phyloP scores from a whole-genome alignment of 495 filamentous ascomycete species.

The Aspergillus sparsus region DNA sequence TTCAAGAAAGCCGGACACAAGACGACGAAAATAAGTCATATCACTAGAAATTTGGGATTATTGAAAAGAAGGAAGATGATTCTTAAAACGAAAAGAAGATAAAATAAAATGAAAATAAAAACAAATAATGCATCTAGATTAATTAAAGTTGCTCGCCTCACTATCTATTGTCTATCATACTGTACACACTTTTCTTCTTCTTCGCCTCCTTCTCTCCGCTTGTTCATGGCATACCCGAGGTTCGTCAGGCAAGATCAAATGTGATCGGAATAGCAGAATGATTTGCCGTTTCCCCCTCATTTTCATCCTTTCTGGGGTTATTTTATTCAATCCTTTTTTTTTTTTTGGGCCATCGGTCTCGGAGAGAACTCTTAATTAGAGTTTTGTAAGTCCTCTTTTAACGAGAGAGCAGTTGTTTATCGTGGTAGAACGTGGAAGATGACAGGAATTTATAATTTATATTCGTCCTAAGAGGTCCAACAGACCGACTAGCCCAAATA shows the following conservation, averaged over 20 bases:
- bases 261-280: constrained; percentile 11
- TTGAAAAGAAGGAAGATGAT: neutral
- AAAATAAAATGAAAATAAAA: neutral
- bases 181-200: neutral
- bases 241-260: constrained; percentile 10
- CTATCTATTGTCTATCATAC: too few species aligned
- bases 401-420: neutral
- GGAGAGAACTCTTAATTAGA: neutral
- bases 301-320: neutral
- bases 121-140: neutral
- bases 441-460: neutral
- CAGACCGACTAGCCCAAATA: neutral
- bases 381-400: neutral
- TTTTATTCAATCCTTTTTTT: neutral
- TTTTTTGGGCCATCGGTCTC: neutral
- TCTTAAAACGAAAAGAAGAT: constrained; percentile 1
- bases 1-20: too few species aligned
- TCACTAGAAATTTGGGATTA: too few species aligned
- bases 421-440: too few species aligned
- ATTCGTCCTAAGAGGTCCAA: neutral
- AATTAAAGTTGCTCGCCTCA: too few species aligned
- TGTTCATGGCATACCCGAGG: constrained; percentile 19
- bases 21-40: neutral
- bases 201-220: neutral
- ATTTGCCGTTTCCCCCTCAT: constrained; percentile 18